phyloP scores from a whole-genome alignment of 1,284 basidiomycete species.

The Hortiboletus rubellus region DNA sequence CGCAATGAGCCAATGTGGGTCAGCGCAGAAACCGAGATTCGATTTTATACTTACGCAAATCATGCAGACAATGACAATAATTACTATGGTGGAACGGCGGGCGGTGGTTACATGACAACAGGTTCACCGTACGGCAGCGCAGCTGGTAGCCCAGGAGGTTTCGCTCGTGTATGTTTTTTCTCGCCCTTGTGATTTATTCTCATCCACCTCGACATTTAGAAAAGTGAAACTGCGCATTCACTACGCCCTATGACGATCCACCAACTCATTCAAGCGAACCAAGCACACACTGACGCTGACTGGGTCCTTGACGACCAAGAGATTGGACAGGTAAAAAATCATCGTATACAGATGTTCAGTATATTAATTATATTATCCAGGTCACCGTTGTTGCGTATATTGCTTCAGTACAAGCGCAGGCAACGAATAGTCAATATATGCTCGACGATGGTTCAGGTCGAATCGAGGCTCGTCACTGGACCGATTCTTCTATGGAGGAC shows the following conservation, averaged over 20 bases:
- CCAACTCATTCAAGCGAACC: slow-evolving; percentile 76
- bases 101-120: slow-evolving; percentile 43
- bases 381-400: slow-evolving; percentile 83
- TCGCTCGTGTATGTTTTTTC: slow-evolving; percentile 37
- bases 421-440: slow-evolving; percentile 81
- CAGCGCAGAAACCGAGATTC: not conserved
- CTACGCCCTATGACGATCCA: slow-evolving; percentile 85
- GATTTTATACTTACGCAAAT: slow-evolving; percentile 2
- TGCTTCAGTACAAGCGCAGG: slow-evolving; percentile 63
- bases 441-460: slow-evolving; percentile 90
- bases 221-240: slow-evolving; percentile 58
- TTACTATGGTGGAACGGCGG: slow-evolving; percentile 39
- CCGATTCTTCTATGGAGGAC: slow-evolving; percentile 65
- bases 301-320: slow-evolving; percentile 84
- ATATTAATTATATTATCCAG: slow-evolving; percentile 35
- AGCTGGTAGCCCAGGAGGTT: slow-evolving; percentile 47
- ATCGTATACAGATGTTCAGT: not conserved
- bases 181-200: not conserved
- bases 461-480: slow-evolving; percentile 90
- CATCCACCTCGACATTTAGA: slow-evolving; percentile 28
- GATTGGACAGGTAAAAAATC: slow-evolving; percentile 68
- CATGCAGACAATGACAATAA: slow-evolving; percentile 34
- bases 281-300: slow-evolving; percentile 86
- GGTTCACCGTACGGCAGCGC: slow-evolving; percentile 46
- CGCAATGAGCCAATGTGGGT: slow-evolving; percentile 48